phyloP scores from a whole-genome alignment of 257 asterid species.

The Solanum arcanum region DNA sequence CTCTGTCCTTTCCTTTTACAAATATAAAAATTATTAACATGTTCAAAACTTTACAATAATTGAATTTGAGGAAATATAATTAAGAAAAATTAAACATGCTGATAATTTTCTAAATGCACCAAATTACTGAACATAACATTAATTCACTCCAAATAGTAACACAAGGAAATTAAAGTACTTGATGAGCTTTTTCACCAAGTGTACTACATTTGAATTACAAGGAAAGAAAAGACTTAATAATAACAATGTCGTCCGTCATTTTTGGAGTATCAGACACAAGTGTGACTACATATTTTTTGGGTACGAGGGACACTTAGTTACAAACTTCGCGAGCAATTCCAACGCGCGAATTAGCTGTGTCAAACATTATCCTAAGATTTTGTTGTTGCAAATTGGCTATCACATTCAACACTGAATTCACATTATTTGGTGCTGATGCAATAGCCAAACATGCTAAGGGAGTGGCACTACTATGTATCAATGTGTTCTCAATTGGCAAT shows the following conservation, averaged over 20 bases:
- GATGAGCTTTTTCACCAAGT: background rate
- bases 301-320: background rate
- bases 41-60: background rate
- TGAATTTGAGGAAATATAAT: background rate
- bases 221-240: background rate
- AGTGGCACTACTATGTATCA: constrained; percentile 52
- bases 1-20: background rate
- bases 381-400: constrained; percentile 83
- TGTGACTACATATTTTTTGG: background rate
- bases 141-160: background rate
- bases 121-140: background rate
- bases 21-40: background rate
- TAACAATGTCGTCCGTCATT: background rate
- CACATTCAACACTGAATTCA: constrained; percentile 72
- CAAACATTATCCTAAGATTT: constrained; percentile 70
- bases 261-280: background rate
- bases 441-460: constrained; percentile 67
- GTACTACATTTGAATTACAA: background rate
- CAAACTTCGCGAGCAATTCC: constrained; percentile 67
- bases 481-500: constrained; percentile 46
- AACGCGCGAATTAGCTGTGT: constrained; percentile 50
- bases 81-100: background rate
- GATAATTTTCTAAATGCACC: background rate
- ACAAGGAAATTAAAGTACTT: background rate
- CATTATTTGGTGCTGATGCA: constrained; percentile 56